phyloP scores from a whole-genome alignment of 257 asterid genomes.

The Ophiorrhiza pumila region DNA sequence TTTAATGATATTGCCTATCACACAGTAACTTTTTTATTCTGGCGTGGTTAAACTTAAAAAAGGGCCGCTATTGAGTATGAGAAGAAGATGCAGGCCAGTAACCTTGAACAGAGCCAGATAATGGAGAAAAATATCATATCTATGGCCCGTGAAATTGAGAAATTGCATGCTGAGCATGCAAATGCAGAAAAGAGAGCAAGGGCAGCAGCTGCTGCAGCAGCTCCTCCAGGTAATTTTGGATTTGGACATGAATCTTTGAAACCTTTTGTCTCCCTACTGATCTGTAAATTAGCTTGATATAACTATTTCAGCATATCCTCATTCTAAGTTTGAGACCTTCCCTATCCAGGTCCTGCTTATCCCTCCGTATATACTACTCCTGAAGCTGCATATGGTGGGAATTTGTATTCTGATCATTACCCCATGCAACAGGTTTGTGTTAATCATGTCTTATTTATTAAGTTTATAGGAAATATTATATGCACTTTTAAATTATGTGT shows the following conservation, averaged over 20 bases:
- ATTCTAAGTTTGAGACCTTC: constrained; percentile 1
- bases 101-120: constrained; percentile 49
- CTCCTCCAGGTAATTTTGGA: constrained; percentile 39
- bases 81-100: constrained; percentile 48
- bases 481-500: background rate
- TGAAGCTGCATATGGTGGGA: constrained; percentile 46
- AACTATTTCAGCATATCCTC: background rate
- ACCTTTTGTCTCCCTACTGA: background rate
- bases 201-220: constrained; percentile 44
- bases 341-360: constrained; percentile 44
- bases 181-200: constrained; percentile 58
- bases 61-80: constrained; percentile 83
- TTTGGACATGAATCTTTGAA: background rate
- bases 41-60: constrained; percentile 23
- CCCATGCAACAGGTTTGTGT: constrained; percentile 48
- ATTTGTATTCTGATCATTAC: constrained; percentile 30
- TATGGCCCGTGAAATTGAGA: constrained; percentile 59
- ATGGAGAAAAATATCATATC: constrained; percentile 69
- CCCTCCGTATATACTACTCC: constrained; percentile 31
- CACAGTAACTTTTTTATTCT: background rate
- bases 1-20: background rate
- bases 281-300: background rate
- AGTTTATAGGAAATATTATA: background rate
- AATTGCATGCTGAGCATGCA: constrained; percentile 59
- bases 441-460: background rate